Evolutionary conservation across 805 yeast genomes (phyloP).

Genomic region (Wickerhamiella galacta): DNA sequence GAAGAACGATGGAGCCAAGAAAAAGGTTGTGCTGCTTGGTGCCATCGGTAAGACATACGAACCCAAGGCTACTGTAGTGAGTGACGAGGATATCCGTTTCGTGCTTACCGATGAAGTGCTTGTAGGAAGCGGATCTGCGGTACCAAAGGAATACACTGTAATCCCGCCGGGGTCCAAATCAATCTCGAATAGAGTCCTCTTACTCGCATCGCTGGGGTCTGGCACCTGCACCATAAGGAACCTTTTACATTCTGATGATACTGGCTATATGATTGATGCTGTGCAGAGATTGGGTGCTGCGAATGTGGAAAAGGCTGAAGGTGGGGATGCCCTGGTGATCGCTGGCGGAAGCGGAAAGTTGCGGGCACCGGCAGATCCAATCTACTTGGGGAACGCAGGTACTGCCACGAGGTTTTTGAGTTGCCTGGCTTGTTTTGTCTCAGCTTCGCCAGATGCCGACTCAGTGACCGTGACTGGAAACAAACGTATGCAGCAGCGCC

Average conservation of each 20-base stretch:
- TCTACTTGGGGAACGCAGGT: slow-evolving; percentile 94
- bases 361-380: slow-evolving; percentile 42
- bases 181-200: slow-evolving; percentile 84
- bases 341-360: slow-evolving; percentile 70
- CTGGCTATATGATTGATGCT: slow-evolving; percentile 86
- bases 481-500: slow-evolving; percentile 93
- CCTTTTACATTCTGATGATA: slow-evolving; percentile 88
- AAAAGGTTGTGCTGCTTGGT: slow-evolving; percentile 70
- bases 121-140: slow-evolving; percentile 37
- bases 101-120: slow-evolving; percentile 66
- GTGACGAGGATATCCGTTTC: slow-evolving; percentile 64
- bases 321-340: slow-evolving; percentile 71
- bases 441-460: slow-evolving; percentile 26
- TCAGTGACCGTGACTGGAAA: slow-evolving; percentile 73
- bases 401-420: slow-evolving; percentile 93
- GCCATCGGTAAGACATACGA: slow-evolving; percentile 82
- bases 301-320: slow-evolving; percentile 60
- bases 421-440: slow-evolving; percentile 75
- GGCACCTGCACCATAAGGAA: slow-evolving; percentile 76
- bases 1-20: slow-evolving; percentile 85
- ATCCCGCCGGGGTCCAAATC: slow-evolving; percentile 96
- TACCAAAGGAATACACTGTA: slow-evolving; percentile 28
- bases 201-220: slow-evolving; percentile 78
- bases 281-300: slow-evolving; percentile 70
- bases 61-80: slow-evolving; percentile 67